Evolutionary conservation across 768 basidiomycete species (phyloP).

Genomic region (Cystofilobasidium capitatum): DNA sequence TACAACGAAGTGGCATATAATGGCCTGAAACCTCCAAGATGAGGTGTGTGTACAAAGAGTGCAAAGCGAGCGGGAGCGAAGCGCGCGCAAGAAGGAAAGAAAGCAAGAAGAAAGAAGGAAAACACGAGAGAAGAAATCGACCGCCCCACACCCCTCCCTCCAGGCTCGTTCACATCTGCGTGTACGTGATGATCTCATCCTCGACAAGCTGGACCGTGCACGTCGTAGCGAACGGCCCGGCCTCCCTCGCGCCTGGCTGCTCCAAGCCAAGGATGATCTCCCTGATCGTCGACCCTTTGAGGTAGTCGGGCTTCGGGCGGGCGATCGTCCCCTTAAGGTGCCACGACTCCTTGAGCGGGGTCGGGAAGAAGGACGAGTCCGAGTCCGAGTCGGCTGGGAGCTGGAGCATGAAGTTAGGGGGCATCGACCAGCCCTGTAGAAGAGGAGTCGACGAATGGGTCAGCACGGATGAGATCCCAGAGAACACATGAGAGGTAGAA

Average conservation of each 20-base stretch:
- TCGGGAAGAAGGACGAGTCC: neutral
- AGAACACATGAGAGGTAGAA: neutral
- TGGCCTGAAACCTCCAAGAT: too few species aligned
- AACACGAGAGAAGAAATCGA: too few species aligned
- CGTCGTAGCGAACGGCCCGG: neutral
- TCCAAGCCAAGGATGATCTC: conserved; percentile 1
- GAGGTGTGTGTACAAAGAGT: too few species aligned
- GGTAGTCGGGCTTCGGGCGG: neutral
- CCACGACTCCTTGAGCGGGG: neutral
- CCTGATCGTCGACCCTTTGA: neutral
- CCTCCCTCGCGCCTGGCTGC: neutral
- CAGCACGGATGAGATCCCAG: neutral
- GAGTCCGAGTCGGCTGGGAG: neutral
- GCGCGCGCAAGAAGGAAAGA: too few species aligned
- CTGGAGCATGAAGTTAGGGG: neutral
- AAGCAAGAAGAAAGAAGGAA: too few species aligned
- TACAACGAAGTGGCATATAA: too few species aligned
- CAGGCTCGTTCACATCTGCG: neutral
- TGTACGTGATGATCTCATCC: neutral
- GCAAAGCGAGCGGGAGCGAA: too few species aligned
- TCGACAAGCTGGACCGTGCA: conserved; percentile 3
- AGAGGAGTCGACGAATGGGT: neutral
- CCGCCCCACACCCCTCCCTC: too few species aligned
- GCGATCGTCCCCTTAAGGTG: neutral
- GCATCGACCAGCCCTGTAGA: neutral